Evolutionary conservation across 345 rosid species (phyloP), one percentile per base, ranked within the genome.

Genomic region (Heritiera littoralis): DNA sequence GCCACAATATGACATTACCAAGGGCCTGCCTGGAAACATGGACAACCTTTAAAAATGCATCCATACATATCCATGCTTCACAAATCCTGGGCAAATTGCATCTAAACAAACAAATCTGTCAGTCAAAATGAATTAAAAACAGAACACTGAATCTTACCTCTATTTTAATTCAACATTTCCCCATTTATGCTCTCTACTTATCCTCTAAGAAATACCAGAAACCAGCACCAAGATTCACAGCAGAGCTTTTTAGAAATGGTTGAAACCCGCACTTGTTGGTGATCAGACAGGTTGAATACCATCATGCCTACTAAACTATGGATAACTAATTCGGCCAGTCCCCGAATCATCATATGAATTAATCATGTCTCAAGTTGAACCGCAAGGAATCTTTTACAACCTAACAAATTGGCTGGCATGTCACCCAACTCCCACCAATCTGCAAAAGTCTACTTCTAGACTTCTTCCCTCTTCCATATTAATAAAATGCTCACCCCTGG

Each of bases 331-430:
- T 28, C 41, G 2, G 10, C 74, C 41, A 28, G 58, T 59, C 78
- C 59, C 52, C 67, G 45, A 59, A 75, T 60, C 66, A 75, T 61
- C 28, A 14, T 38, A 75, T 75, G 68, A 61, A 40, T 60, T 61
- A 46, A 45, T 59, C 56, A 7, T 75, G 78, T 75, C 68, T 28
- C 55, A 32, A 41, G 52, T 56, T 58, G 68, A 61, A 54, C 69
- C 13, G 0, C 30, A 75, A 28, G 49, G 78, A 75, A 75, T 75
- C 78, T 75, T 75, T 32, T 45, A 75, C 69, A 61, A 40, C 56
- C 43, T 75, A 14, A 60, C 69, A 61, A 75, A 75, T 43, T 63
- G 45, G 59, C 70, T 64, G 79, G 56, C 79, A 76, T 76, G 79
- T 76, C 49, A 28, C 20, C 70, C 78, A 30, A 61, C 54, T 59